phyloP scores from a whole-genome alignment of 495 filamentous ascomycete genomes.

The Xylaria acuta region DNA sequence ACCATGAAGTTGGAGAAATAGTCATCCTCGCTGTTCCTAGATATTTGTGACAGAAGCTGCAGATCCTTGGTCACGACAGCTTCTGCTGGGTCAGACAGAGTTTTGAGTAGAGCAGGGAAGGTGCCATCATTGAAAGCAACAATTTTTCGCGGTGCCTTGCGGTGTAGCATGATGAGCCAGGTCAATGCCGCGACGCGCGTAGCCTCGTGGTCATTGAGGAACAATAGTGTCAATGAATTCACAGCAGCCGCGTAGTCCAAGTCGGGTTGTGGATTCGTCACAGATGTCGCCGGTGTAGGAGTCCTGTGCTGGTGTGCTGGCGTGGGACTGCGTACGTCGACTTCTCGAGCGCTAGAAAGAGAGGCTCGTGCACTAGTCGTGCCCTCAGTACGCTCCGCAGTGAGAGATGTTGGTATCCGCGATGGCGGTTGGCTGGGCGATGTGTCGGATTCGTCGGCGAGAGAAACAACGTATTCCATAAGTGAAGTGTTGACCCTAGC shows the following conservation, averaged over 20 bases:
- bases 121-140: slow-evolving; percentile 96
- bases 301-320: slow-evolving; percentile 51
- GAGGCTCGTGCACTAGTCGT: slow-evolving; percentile 57
- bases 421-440: slow-evolving; percentile 48
- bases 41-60: slow-evolving; percentile 94
- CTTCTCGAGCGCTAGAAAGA: slow-evolving; percentile 59
- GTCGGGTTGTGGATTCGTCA: slow-evolving; percentile 63
- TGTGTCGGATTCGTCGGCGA: slow-evolving; percentile 75
- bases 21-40: slow-evolving; percentile 91
- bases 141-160: slow-evolving; percentile 91
- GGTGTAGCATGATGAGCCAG: slow-evolving; percentile 97
- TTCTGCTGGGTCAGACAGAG: slow-evolving; percentile 92
- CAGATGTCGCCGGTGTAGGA: slow-evolving; percentile 45
- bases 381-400: slow-evolving; percentile 63
- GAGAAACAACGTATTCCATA: slow-evolving; percentile 87
- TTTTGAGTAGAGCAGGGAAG: slow-evolving; percentile 95
- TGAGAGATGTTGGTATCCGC: slow-evolving; percentile 56
- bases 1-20: slow-evolving; percentile 99
- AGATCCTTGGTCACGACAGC: slow-evolving; percentile 95
- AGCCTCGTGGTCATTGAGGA: slow-evolving; percentile 95
- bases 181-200: slow-evolving; percentile 91
- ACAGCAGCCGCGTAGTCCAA: slow-evolving; percentile 98
- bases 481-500: slow-evolving; percentile 87
- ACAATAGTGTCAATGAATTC: slow-evolving; percentile 89
- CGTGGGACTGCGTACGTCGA: slow-evolving; percentile 62